These are phyloP conservation scores for Mucor saturninus DNA, from an alignment of 371 early-diverging fungal genomes.

Conservation along the genomic window DNA sequence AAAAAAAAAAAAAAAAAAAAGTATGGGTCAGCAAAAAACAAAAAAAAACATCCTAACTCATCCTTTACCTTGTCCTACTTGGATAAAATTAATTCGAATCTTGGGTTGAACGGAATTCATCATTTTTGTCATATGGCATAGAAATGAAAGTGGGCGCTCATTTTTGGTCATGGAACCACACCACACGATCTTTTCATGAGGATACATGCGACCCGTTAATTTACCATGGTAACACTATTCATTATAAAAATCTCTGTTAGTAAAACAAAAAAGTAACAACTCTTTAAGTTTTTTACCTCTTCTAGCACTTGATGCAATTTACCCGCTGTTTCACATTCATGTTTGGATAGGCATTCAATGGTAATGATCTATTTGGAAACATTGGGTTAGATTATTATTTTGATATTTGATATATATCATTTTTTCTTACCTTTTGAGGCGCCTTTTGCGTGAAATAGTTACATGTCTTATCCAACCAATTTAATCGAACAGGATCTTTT, in stretches of 20 bases:
- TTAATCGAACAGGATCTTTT: conserved; percentile 10
- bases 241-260: not conserved
- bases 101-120: conserved; percentile 1
- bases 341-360: conserved; percentile 27
- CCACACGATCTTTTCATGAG: conserved; percentile 30
- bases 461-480: conserved; percentile 19
- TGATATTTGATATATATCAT: too few species aligned
- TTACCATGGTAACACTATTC: conserved; percentile 26
- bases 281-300: conserved; percentile 13
- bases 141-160: conserved; percentile 3
- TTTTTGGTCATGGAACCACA: conserved; percentile 16
- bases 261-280: not conserved
- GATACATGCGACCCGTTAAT: conserved; percentile 28
- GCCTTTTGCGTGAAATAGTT: conserved; percentile 17
- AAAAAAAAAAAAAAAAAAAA: not conserved
- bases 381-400: too few species aligned
- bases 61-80: conserved; percentile 11
- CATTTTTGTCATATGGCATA: conserved; percentile 24
- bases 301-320: conserved; percentile 35
- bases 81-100: conserved; percentile 22
- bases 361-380: conserved; percentile 6
- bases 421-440: conserved; percentile 19
- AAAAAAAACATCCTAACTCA: not conserved
- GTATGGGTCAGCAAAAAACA: too few species aligned
- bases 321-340: conserved; percentile 32